Conservation (phyloP, 108 stramenopile species). For the Discostella pseudostelligera region DNA sequence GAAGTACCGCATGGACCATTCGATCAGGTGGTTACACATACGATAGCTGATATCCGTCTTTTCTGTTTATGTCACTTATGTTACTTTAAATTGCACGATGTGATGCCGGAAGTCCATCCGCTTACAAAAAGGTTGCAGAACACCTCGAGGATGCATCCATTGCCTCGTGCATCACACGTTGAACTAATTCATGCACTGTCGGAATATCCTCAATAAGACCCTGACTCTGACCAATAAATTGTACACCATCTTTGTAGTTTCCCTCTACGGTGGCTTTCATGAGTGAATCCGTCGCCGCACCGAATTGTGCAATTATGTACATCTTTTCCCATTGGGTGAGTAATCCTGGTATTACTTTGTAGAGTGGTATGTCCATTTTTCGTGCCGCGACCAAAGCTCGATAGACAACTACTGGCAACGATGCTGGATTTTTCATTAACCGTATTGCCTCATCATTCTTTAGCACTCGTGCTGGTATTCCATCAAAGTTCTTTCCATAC, state of each 20-base stretch:
- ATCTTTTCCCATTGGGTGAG: constrained; percentile 80
- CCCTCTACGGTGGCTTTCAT: constrained; percentile 80
- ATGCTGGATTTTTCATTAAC: constrained; percentile 55
- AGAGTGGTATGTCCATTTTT: constrained; percentile 69
- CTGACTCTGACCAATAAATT: constrained; percentile 84
- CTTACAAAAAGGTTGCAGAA: constrained; percentile 19
- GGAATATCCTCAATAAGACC: constrained; percentile 83
- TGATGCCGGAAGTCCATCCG: not conserved
- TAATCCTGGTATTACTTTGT: constrained; percentile 83
- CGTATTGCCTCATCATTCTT: constrained; percentile 55
- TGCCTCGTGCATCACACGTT: constrained; percentile 71
- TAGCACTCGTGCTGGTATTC: constrained; percentile 81
- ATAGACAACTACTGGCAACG: constrained; percentile 53
- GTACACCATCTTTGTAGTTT: constrained; percentile 68
- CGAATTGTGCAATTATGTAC: constrained; percentile 83
- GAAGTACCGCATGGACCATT: too few species aligned
- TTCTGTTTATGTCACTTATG: too few species aligned
- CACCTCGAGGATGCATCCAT: constrained; percentile 26
- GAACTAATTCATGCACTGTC: constrained; percentile 71
- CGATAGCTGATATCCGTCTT: too few species aligned
- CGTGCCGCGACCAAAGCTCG: constrained; percentile 76
- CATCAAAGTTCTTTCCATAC: constrained; percentile 88
- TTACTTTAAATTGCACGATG: not conserved
- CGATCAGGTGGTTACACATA: too few species aligned
- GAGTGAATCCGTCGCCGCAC: constrained; percentile 79